Evolutionary conservation across 1,139 yeast genomes (phyloP).

Genomic region (Yamadazyma triangularis): DNA sequence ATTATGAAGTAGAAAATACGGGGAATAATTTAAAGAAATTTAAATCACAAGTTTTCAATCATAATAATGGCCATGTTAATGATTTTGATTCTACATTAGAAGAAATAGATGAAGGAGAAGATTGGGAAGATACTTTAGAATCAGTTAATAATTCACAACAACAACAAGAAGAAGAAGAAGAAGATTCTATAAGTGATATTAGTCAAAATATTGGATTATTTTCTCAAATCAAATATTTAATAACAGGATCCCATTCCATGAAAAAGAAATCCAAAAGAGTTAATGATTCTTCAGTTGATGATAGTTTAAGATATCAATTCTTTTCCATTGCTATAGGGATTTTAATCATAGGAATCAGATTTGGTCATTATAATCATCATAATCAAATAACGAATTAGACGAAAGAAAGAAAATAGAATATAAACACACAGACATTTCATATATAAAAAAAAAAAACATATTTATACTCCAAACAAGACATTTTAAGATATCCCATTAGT

Average conservation of each 20-base stretch:
- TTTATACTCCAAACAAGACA: too few relatives aligned
- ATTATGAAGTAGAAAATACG: constrained; percentile 18
- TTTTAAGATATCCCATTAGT: too few relatives aligned
- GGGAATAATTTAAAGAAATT: constrained; percentile 23
- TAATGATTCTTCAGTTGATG: constrained; percentile 32
- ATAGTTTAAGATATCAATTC: constrained; percentile 40
- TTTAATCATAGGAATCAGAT: constrained; percentile 36
- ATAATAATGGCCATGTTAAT: constrained; percentile 9
- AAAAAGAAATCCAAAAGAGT: constrained; percentile 15
- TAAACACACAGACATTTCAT: background rate
- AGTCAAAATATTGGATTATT: constrained; percentile 24
- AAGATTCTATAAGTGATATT: constrained; percentile 5
- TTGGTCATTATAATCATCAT: constrained; percentile 22
- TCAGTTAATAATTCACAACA: background rate
- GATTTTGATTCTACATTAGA: constrained; percentile 1
- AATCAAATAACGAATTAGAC: background rate
- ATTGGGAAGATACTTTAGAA: constrained; percentile 11
- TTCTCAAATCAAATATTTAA: constrained; percentile 30
- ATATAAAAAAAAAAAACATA: too few relatives aligned
- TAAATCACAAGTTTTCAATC: constrained; percentile 32
- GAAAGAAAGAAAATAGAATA: background rate
- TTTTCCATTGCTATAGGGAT: constrained; percentile 43
- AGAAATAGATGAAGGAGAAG: constrained; percentile 12
- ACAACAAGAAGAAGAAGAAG: constrained; percentile 10
- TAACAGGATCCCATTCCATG: constrained; percentile 27